These are phyloP conservation scores for Trypanosoma conorhini DNA, from an alignment of 208 protist species.

Conservation along the genomic window DNA sequence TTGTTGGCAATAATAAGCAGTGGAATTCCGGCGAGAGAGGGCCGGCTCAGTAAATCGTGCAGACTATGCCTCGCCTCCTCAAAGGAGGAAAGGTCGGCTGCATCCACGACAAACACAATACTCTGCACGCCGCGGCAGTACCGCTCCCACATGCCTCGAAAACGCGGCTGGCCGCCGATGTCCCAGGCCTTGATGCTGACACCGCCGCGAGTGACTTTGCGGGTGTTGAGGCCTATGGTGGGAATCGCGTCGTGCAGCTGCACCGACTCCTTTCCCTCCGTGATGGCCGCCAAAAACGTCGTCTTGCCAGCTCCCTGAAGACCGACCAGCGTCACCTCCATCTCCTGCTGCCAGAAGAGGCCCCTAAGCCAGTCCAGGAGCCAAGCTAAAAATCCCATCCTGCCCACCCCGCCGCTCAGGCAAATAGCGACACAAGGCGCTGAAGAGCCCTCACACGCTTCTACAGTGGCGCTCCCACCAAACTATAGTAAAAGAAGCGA, in stretches of 20 bases:
- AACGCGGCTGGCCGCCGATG: conserved; percentile 91
- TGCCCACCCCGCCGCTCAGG: background rate
- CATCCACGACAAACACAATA: conserved; percentile 93
- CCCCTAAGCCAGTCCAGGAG: conserved; percentile 28
- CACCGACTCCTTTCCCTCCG: conserved; percentile 29
- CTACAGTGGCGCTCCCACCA: background rate
- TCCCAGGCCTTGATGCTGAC: conserved; percentile 95
- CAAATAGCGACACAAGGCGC: conserved; percentile 1
- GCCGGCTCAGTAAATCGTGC: conserved; percentile 77
- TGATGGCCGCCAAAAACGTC: conserved; percentile 89
- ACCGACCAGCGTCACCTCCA: conserved; percentile 95
- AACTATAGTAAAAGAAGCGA: background rate
- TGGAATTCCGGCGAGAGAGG: conserved; percentile 80
- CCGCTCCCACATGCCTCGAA: conserved; percentile 92
- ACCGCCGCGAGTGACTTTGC: conserved; percentile 89
- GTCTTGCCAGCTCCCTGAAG: conserved; percentile 93
- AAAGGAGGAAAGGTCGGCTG: conserved; percentile 70
- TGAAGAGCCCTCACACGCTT: background rate
- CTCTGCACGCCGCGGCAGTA: conserved; percentile 92
- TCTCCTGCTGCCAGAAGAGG: conserved; percentile 95
- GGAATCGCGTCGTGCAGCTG: conserved; percentile 84
- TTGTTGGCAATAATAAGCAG: conserved; percentile 93
- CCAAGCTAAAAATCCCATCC: conserved; percentile 24
- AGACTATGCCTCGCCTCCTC: conserved; percentile 59
- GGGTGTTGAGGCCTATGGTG: conserved; percentile 95